These are phyloP conservation scores for Pseudognaphalium luteoalbum DNA, from an alignment of 129 eudicot genomes.

Conservation along the genomic window DNA sequence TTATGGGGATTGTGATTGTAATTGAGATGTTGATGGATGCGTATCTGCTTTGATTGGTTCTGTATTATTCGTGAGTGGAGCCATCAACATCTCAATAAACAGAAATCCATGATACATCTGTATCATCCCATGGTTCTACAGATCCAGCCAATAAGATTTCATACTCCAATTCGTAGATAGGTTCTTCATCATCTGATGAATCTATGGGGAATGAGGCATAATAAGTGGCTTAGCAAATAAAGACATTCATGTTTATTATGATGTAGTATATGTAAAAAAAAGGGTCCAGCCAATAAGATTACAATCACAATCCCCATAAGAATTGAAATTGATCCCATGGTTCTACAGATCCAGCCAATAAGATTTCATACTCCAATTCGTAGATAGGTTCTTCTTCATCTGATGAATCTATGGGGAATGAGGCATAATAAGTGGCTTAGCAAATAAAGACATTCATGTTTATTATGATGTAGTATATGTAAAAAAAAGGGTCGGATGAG, in stretches of 20 bases:
- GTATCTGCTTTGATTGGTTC: conserved; percentile 29
- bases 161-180: conserved; percentile 78
- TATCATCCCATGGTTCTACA: conserved; percentile 80
- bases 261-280: too few relatives aligned
- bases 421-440: neutral
- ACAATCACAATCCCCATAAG: too few relatives aligned
- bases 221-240: conserved; percentile 7
- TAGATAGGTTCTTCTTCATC: conserved; percentile 86
- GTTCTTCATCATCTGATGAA: conserved; percentile 86
- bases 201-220: conserved; percentile 41
- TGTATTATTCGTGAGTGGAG: conserved; percentile 3
- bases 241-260: neutral
- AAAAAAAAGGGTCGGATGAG: neutral
- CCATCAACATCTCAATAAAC: too few relatives aligned
- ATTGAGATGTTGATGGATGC: conserved; percentile 56
- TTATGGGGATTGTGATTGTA: conserved; percentile 35
- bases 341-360: conserved; percentile 81
- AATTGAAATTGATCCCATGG: too few relatives aligned
- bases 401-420: conserved; percentile 59
- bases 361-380: conserved; percentile 78
- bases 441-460: neutral
- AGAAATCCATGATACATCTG: conserved; percentile 73
- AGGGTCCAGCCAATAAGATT: conserved; percentile 53
- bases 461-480: neutral
- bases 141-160: conserved; percentile 78